Conservation (phyloP, 2,329 filamentous ascomycete species). For the Talaromyces rugulosus region DNA sequence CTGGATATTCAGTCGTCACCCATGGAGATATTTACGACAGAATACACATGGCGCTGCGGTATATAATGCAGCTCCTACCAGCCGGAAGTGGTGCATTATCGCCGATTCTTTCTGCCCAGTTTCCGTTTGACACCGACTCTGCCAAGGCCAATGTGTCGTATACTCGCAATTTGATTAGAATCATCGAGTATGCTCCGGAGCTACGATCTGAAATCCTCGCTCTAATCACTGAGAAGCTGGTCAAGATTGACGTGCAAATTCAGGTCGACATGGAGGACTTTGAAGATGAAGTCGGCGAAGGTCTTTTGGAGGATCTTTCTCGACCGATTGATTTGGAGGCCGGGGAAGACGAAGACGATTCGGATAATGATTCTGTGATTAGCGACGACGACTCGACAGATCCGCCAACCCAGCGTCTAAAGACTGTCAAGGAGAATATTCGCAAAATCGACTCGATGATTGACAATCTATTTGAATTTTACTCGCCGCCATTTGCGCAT, state of each 20-base stretch:
- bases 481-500: constrained; percentile 66
- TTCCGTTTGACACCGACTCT: constrained; percentile 72
- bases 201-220: constrained; percentile 76
- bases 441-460: constrained; percentile 89
- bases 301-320: constrained; percentile 51
- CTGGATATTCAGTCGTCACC: constrained; percentile 55
- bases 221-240: constrained; percentile 76
- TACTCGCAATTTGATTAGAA: constrained; percentile 73
- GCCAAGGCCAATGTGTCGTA: constrained; percentile 81
- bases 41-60: constrained; percentile 70
- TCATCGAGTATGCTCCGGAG: constrained; percentile 73
- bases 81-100: constrained; percentile 69
- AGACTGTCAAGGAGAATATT: constrained; percentile 76
- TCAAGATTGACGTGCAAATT: constrained; percentile 94
- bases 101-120: constrained; percentile 62
- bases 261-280: constrained; percentile 89
- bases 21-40: constrained; percentile 65
- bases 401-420: constrained; percentile 42
- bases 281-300: constrained; percentile 79
- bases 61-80: constrained; percentile 76
- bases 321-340: constrained; percentile 33
- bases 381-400: constrained; percentile 57
- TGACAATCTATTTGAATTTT: constrained; percentile 81
- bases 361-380: constrained; percentile 59
- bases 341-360: constrained; percentile 54